A percentile compares a stretch with the other conserved stretches of the same genome.
phyloP scores from a whole-genome alignment of 1,139 yeast species.

The Pichia sp. region DNA sequence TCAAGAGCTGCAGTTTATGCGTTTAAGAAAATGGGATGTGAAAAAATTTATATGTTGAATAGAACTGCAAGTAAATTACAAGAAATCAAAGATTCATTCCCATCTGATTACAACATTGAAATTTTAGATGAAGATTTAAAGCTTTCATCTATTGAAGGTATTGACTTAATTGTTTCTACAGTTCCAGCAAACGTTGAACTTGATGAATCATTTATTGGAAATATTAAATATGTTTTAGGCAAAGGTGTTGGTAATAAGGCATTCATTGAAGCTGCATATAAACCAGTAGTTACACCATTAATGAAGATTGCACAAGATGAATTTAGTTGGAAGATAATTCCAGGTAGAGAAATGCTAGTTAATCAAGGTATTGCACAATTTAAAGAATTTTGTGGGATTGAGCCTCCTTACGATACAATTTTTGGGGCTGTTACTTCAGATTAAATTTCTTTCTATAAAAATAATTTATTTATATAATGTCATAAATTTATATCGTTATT shows the following conservation, averaged over 20 bases:
- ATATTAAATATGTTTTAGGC: conserved; percentile 40
- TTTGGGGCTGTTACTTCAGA: conserved; percentile 48
- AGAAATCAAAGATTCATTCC: conserved; percentile 56
- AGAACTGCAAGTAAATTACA: conserved; percentile 65
- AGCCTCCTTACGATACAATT: conserved; percentile 55
- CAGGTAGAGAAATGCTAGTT: conserved; percentile 87
- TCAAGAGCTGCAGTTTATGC: conserved; percentile 94
- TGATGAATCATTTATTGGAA: conserved; percentile 44
- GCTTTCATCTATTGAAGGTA: conserved; percentile 37
- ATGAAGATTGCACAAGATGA: conserved; percentile 66
- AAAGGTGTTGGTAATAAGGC: conserved; percentile 43
- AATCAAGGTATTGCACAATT: conserved; percentile 91
- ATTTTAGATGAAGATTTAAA: conserved; percentile 48
- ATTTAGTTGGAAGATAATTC: conserved; percentile 63
- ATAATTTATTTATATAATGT: too few relatives aligned
- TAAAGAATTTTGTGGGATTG: conserved; percentile 64
- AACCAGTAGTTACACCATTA: conserved; percentile 77
- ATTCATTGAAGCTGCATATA: conserved; percentile 87
- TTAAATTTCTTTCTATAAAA: neutral
- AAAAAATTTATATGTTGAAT: conserved; percentile 70
- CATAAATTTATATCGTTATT: too few relatives aligned
- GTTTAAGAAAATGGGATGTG: conserved; percentile 69
- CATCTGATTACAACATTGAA: conserved; percentile 49
- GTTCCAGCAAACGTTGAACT: conserved; percentile 82
- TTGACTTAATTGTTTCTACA: conserved; percentile 71